Evolutionary conservation across 78 protist genomes (phyloP).

Genomic region (Dictyostelium brefeldianum): DNA sequence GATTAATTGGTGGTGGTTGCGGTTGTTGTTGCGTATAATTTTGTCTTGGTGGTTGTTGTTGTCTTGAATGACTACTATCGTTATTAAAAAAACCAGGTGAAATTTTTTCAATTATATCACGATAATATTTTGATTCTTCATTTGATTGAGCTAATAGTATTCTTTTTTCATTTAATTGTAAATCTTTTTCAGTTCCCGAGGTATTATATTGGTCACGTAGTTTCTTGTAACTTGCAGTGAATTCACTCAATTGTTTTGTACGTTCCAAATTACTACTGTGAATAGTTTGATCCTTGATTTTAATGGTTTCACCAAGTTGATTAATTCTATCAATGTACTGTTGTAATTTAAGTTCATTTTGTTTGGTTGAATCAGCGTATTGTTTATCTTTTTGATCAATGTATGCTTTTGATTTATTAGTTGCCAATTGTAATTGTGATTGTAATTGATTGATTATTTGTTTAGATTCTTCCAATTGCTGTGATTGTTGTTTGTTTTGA

Average conservation of each 20-base stretch:
- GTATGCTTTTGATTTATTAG: not conserved
- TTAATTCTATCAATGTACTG: not conserved
- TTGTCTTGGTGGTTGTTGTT: not conserved
- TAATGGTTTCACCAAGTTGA: not conserved
- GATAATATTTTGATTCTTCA: not conserved
- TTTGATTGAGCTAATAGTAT: not conserved
- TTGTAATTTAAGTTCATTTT: not conserved
- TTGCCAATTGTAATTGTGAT: not conserved
- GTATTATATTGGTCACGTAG: constrained; percentile 2
- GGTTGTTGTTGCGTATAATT: not conserved
- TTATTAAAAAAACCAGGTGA: constrained; percentile 11
- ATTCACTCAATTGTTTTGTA: not conserved
- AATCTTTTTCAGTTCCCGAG: not conserved
- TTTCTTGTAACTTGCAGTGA: not conserved
- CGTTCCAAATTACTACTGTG: not conserved
- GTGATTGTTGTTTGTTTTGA: not conserved
- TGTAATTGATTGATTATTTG: not conserved
- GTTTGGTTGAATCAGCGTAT: not conserved
- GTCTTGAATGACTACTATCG: not conserved
- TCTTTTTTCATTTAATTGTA: not conserved
- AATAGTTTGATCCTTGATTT: not conserved
- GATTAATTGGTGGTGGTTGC: not conserved
- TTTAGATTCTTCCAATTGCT: not conserved
- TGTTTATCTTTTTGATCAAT: constrained; percentile 1
- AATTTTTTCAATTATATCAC: not conserved